phyloP scores from a whole-genome alignment of 148 eudicot species.

The Cornus florida region DNA sequence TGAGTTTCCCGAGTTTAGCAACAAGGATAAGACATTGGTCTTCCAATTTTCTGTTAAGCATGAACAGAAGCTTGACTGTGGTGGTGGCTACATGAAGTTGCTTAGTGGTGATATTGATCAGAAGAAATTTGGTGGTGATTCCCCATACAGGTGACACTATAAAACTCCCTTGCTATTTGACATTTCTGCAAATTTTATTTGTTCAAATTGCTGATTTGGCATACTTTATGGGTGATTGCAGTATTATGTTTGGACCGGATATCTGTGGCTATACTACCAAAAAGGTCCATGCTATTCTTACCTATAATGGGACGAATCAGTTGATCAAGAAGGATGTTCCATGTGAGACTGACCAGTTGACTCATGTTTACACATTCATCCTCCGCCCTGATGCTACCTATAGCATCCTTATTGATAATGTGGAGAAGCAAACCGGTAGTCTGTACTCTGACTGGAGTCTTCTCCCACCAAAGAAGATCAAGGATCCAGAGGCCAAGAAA shows the following conservation, averaged over 20 bases:
- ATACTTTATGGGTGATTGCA: constrained; percentile 30
- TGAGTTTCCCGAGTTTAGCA: constrained; percentile 92
- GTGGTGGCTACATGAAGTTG: constrained; percentile 99
- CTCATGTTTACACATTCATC: constrained; percentile 89
- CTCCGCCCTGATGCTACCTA: constrained; percentile 96
- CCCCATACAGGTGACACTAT: constrained; percentile 70
- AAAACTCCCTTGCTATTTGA: background rate
- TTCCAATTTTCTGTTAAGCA: constrained; percentile 98
- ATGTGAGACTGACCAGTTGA: constrained; percentile 92
- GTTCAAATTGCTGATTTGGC: constrained; percentile 14
- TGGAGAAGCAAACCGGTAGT: constrained; percentile 85
- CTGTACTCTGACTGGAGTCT: constrained; percentile 83
- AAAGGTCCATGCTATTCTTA: constrained; percentile 90
- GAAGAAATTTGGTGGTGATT: constrained; percentile 91
- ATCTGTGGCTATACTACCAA: constrained; percentile 95
- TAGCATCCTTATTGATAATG: constrained; percentile 86
- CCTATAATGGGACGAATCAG: constrained; percentile 70
- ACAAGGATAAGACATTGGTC: constrained; percentile 86
- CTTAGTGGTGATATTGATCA: constrained; percentile 84
- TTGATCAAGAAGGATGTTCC: constrained; percentile 96
- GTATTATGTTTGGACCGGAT: constrained; percentile 98
- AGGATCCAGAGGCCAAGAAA: constrained; percentile 95
- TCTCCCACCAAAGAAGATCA: constrained; percentile 83
- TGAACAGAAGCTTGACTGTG: constrained; percentile 97
- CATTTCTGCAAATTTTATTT: background rate